Percentiles rank a stretch among this genome's conserved stretches.
Conservation (phyloP, 441 rosid species). For the Euphorbia celastroides region DNA sequence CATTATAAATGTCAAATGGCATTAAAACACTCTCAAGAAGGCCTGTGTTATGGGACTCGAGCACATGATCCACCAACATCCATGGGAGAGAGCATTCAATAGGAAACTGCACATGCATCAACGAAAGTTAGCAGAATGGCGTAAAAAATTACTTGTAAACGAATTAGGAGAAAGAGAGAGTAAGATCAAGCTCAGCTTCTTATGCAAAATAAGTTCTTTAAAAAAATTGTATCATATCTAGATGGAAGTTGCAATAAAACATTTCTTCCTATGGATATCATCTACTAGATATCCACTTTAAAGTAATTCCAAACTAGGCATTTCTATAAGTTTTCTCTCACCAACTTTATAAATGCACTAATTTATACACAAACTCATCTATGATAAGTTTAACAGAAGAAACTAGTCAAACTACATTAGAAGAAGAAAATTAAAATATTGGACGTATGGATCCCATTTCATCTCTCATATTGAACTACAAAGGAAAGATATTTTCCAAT, state of each 20-base stretch:
- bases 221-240: background rate
- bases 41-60: slow-evolving; percentile 78
- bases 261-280: background rate
- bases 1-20: slow-evolving; percentile 97
- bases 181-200: slow-evolving; percentile 1
- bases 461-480: background rate
- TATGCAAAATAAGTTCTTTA: background rate
- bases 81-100: slow-evolving; percentile 99
- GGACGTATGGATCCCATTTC: background rate
- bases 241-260: background rate
- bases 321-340: background rate
- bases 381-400: background rate
- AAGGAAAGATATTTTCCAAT: background rate
- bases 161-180: background rate
- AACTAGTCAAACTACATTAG: background rate
- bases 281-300: slow-evolving; percentile 3
- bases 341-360: background rate
- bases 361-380: background rate
- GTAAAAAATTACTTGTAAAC: background rate
- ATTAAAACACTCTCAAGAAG: slow-evolving; percentile 90
- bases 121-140: slow-evolving; percentile 12
- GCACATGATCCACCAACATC: slow-evolving; percentile 95
- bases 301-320: background rate
- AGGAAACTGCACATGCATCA: slow-evolving; percentile 61
- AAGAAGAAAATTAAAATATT: background rate